Conservation (phyloP, 2,329 filamentous ascomycete genomes). For the Colletotrichum godetiae region DNA sequence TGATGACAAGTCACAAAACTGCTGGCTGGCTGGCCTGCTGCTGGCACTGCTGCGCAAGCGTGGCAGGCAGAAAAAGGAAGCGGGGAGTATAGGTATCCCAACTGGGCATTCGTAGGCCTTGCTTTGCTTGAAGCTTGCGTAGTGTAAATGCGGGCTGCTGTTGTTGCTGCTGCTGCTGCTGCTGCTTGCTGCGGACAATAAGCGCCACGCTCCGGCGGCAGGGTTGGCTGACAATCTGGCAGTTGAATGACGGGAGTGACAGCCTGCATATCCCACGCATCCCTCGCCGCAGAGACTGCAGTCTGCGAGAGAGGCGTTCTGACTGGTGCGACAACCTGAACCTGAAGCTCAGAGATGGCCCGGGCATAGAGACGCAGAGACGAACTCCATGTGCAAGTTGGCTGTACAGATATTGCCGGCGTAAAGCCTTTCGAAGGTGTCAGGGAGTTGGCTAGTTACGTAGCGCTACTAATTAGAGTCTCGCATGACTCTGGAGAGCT, state of each 20-base stretch:
- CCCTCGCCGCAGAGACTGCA: neutral
- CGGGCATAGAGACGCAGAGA: neutral
- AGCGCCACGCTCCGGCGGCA: neutral
- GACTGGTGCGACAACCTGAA: slow-evolving; percentile 25
- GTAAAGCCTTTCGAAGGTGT: neutral
- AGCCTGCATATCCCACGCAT: neutral
- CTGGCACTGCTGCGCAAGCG: neutral
- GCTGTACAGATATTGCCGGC: neutral
- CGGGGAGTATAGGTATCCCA: neutral
- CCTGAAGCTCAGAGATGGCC: neutral
- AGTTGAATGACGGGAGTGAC: neutral
- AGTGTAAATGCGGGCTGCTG: too few relatives aligned
- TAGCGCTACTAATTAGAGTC: too few relatives aligned
- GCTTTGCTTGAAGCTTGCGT: too few relatives aligned
- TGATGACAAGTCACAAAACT: too few relatives aligned
- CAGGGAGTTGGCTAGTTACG: neutral
- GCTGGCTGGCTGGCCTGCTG: too few relatives aligned
- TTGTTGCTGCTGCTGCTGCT: too few relatives aligned
- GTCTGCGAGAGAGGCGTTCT: neutral
- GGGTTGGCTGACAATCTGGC: neutral
- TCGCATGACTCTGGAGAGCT: neutral
- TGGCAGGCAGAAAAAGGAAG: neutral
- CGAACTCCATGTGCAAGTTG: neutral
- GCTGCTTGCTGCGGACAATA: neutral
- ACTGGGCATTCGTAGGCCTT: neutral